Evolutionary conservation across 805 yeast genomes (phyloP), one percentile per base, ranked within the genome.

Genomic region (Hanseniaspora taiwanica): DNA sequence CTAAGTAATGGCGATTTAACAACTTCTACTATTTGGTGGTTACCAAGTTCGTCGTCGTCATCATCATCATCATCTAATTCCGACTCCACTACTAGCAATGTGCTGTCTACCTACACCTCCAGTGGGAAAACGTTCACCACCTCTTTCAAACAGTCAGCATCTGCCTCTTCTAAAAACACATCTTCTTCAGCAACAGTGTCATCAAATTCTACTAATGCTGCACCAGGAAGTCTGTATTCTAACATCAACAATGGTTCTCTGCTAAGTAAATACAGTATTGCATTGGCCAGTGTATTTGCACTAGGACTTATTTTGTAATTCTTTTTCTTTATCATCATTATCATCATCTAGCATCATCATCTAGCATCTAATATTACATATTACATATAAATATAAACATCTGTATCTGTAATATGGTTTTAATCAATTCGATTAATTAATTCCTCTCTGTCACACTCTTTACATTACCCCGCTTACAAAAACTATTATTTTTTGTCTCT

Each of bases 11-110:
- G 42, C 3, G 31, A 12, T 6, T 27, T 36, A 13, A 13, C 24
- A 2, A 35, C 42, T 2, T 27, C 38, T 3, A 29, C 34, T 29
- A 37, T 39, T 16, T 39, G 42, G 42, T 39, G 42, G 42, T 34
- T 19, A 17, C 21, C 34, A 14, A 19, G 27, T 18, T 5, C 29
- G 5, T 5, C 29, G 8, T 25, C 29, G 8, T 31, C 41, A 2
- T 20, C 21, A 3, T 17, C 18, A 12, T 10, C 39, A 16, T 35
- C 21, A 3, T n/a, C 39, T 7, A 16, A 18, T 35, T 19, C 38
- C 7, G 21, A 20, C 16, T 19, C 40, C 5, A 12, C 23, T 6
- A 40, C 43, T 7, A 33, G 37, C n/a, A 31, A 36, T 19, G 43
- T 36, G 5, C 12, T 25, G 6, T 36, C 43, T 6, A 36, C 20